A percentile compares a stretch with the other conserved stretches of the same genome.
These are phyloP conservation scores for Penicillium sp. DNA, from an alignment of 2,329 filamentous ascomycete genomes.

Conservation along the genomic window DNA sequence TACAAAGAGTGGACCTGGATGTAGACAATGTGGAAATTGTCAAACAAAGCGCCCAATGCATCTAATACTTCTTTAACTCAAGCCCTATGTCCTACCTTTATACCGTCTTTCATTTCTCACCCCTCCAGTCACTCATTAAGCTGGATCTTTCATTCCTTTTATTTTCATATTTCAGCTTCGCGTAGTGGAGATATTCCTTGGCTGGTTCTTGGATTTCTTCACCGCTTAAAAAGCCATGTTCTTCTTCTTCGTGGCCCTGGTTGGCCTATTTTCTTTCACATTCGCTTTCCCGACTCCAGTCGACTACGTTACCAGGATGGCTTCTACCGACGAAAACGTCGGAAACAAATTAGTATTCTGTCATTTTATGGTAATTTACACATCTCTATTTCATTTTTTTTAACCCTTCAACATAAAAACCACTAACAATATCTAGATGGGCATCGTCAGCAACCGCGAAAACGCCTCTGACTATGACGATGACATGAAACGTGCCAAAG, in stretches of 20 bases:
- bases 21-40: neutral
- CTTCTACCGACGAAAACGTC: neutral
- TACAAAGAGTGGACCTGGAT: neutral
- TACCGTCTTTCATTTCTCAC: neutral
- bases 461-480: slow-evolving; percentile 49
- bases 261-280: slow-evolving; percentile 18
- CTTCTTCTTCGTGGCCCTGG: slow-evolving; percentile 17
- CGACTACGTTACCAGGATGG: neutral
- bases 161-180: neutral
- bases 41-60: neutral
- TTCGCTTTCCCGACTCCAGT: slow-evolving; percentile 17
- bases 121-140: neutral
- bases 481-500: slow-evolving; percentile 50
- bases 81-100: neutral
- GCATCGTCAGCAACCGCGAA: slow-evolving; percentile 47
- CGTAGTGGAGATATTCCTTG: slow-evolving; percentile 4
- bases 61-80: neutral
- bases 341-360: slow-evolving; percentile 42
- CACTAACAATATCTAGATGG: slow-evolving; percentile 37
- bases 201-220: slow-evolving; percentile 3
- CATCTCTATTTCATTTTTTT: neutral
- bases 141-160: slow-evolving; percentile 2
- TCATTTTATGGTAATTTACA: slow-evolving; percentile 44
- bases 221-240: slow-evolving; percentile 6
- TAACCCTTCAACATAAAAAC: neutral